Base-by-base conservation (phyloP, 352 stramenopile species). In the Phytophthora podocarpi region DNA sequence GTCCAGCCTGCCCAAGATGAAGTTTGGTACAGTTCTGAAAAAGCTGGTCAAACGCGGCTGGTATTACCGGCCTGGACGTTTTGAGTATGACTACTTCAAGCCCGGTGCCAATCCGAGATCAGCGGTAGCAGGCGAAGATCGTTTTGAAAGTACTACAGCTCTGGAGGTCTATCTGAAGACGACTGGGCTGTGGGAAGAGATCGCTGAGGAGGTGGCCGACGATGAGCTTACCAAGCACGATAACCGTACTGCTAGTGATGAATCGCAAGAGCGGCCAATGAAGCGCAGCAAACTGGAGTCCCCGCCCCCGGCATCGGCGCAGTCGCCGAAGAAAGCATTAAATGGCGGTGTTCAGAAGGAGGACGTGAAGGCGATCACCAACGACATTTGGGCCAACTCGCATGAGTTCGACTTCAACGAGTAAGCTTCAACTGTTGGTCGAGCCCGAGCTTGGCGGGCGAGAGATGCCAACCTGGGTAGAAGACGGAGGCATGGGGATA, bases 1-100 rank as follows among this genome's bases (percentile, higher is more conserved):
- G 24, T 54, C 31, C 9, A 59, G 41, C 37, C 26, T 64, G 34
- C 40, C 67, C 30, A 80, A 76, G 27, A 59, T 92, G 11, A 72
- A 76, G 15, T 86, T 89, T 51, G 84, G 84, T 35, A 81, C 83
- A 24, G 59, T 91, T 20, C 57, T 85, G 8, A 70, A 81, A 28
- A 85, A 80, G 34, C 61, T 93, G 2, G 15, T 80, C 5, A 30
- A 51, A 35, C 82, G 82, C 13, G 84, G 84, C 8, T 93, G 84
- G 84, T 73, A 71, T 42, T 91, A 89, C 52, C 78, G 80, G 8
- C 81, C 84, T 18, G 84, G 84, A 1, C 78, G 82, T 0, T 93
- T 93, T 52, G 84, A 93, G 67, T 93, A 93, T 53, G 80, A 92
- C 60, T 92, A 93, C 80, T 93, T 90, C 58, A 93, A 90, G 48